Evolutionary conservation across 495 filamentous ascomycete genomes (phyloP).

Genomic region (Massariosphaeria phaeospora): DNA sequence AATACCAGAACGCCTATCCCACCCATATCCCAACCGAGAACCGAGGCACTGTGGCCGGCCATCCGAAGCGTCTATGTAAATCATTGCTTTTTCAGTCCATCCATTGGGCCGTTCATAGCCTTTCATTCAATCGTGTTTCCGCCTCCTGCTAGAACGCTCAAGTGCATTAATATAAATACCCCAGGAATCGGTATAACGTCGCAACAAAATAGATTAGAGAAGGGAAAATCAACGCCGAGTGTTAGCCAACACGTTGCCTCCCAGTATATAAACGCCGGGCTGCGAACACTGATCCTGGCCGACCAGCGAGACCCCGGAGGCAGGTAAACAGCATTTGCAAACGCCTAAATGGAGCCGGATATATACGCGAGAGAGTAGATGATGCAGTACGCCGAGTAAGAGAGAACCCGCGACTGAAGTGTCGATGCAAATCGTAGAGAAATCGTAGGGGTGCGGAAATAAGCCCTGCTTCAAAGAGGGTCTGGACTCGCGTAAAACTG

Average conservation of each 20-base stretch:
- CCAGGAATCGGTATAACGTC: neutral
- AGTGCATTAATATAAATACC: neutral
- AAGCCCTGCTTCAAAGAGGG: neutral
- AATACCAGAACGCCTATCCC: too few species aligned
- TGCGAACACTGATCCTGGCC: neutral
- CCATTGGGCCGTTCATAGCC: too few species aligned
- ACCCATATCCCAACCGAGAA: too few species aligned
- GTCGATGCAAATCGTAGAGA: too few species aligned
- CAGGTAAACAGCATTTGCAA: neutral
- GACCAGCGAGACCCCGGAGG: neutral
- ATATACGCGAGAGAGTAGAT: neutral
- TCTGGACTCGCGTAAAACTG: neutral
- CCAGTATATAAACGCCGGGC: constrained; percentile 4
- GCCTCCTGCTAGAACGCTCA: neutral
- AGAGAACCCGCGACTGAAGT: neutral
- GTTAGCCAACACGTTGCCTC: neutral
- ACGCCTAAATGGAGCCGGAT: constrained; percentile 1
- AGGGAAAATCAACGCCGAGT: neutral
- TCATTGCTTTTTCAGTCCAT: too few species aligned
- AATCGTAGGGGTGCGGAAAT: constrained; percentile 1
- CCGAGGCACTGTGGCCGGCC: too few species aligned
- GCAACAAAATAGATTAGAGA: neutral
- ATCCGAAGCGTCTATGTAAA: too few species aligned
- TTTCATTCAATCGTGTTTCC: constrained; percentile 2
- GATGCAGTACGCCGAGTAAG: neutral